Percentiles rank a stretch among this genome's conserved stretches.
Conservation (phyloP, 176 grass and related monocot species). For the bread wheat (Triticum aestivum) region IWGSC_CS_RefSeq_v2.1 NC_057796.1:450443117-450443616, state of each 20-base stretch:
- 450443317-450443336: background rate
- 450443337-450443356: constrained; percentile 26
- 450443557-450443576: constrained; percentile 31
- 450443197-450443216: no score
- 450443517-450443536: constrained; percentile 76
- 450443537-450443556: constrained; percentile 68
- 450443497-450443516: constrained; percentile 62
- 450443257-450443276: background rate
- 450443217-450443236: no score
- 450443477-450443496: constrained; percentile 76
- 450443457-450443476: constrained; percentile 87
- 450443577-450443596: background rate
- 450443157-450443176: no score
- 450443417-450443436: background rate
- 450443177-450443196: no score
- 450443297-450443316: constrained; percentile 7
- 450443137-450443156: no score
- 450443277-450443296: background rate
- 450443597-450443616: no score
- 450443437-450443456: constrained; percentile 70
- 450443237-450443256: background rate
- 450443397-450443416: background rate
- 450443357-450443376: constrained; percentile 22
- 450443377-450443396: constrained; percentile 26
- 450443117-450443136: no score